A percentile compares a stretch with the other conserved stretches of the same genome.
phyloP scores from a whole-genome alignment of 2,329 filamentous ascomycete species.

The Sordariomycetes sp. region DNA sequence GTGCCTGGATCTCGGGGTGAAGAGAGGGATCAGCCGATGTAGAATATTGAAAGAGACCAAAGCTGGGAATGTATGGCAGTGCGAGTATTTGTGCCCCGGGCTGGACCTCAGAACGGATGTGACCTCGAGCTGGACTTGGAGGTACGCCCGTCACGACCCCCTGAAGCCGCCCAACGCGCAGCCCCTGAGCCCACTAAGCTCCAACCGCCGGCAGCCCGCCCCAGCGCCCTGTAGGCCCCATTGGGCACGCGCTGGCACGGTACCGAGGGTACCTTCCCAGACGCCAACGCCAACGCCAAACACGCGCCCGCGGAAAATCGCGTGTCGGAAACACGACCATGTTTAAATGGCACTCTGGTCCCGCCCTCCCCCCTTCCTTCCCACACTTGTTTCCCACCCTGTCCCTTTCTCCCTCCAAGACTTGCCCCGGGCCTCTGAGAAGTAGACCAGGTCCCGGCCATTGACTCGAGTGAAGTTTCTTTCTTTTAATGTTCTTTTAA shows the following conservation, averaged over 20 bases:
- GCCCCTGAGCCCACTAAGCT: background rate
- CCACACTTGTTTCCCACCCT: background rate
- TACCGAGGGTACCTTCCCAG: background rate
- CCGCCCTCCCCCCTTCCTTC: background rate
- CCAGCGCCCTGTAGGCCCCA: background rate
- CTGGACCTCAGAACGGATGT: background rate
- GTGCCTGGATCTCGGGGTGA: no score
- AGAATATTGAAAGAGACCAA: no score
- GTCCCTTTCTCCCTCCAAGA: background rate
- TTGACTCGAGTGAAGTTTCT: background rate
- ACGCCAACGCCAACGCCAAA: conserved; percentile 4
- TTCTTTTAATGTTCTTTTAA: background rate
- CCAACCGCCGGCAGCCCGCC: background rate
- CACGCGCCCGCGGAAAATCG: conserved; percentile 4
- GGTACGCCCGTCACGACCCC: background rate
- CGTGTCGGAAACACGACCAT: conserved; percentile 3
- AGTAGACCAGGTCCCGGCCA: background rate
- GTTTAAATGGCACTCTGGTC: conserved; percentile 4
- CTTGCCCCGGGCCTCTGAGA: background rate
- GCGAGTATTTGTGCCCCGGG: no score
- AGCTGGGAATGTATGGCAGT: no score
- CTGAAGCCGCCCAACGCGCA: background rate
- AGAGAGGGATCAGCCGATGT: no score
- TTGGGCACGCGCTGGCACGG: background rate
- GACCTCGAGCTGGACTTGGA: background rate